Conservation (phyloP, 306 rosid species). For the Styphnolobium japonicum region DNA sequence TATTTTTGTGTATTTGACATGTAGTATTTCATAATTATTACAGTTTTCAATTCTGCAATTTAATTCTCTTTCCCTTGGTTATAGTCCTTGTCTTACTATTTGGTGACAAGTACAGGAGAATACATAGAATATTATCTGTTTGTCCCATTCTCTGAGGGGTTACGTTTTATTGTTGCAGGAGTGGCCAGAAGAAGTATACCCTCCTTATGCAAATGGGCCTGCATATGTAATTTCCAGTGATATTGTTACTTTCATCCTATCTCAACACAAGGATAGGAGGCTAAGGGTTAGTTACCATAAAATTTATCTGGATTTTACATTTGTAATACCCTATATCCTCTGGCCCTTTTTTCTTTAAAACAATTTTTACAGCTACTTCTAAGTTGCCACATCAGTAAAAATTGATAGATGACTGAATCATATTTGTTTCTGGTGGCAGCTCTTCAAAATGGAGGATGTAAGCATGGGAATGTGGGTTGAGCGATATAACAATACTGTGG, state of each 20-base stretch:
- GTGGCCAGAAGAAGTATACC: slow-evolving; percentile 90
- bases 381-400: not conserved
- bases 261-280: slow-evolving; percentile 55
- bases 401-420: slow-evolving; percentile 8
- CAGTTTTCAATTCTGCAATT: not conserved
- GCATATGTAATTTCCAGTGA: slow-evolving; percentile 81
- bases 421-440: slow-evolving; percentile 42
- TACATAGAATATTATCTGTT: not conserved
- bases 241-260: slow-evolving; percentile 57
- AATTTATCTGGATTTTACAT: not conserved
- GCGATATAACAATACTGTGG: slow-evolving; percentile 44
- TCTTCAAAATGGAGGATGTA: slow-evolving; percentile 93
- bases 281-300: slow-evolving; percentile 63
- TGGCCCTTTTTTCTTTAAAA: not conserved
- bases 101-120: not conserved
- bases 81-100: not conserved
- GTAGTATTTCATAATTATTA: not conserved
- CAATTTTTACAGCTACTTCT: not conserved
- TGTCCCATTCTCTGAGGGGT: slow-evolving; percentile 23
- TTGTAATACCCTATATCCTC: not conserved
- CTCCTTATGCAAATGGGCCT: slow-evolving; percentile 95
- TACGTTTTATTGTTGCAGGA: slow-evolving; percentile 51
- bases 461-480: slow-evolving; percentile 99
- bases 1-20: not conserved
- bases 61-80: not conserved